These are phyloP conservation scores for Hanseniaspora sp. DNA, from an alignment of 1,139 yeast species.

Conservation along the genomic window DNA sequence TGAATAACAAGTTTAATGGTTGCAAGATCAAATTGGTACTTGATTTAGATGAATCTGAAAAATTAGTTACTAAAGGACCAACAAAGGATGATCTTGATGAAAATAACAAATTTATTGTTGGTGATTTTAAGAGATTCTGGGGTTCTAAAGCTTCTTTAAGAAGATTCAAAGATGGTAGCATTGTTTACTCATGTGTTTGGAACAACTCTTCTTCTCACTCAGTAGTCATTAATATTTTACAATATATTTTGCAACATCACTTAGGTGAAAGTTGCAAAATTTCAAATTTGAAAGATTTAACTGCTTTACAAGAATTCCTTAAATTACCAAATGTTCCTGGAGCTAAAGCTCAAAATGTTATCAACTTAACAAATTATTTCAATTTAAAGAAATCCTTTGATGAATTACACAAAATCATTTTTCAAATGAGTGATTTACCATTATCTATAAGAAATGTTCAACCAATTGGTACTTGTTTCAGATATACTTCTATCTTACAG, in stretches of 20 bases:
- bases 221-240: conserved; percentile 53
- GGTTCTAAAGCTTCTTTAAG: conserved; percentile 76
- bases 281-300: conserved; percentile 32
- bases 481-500: conserved; percentile 61
- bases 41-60: conserved; percentile 67
- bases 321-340: conserved; percentile 55
- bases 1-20: conserved; percentile 25
- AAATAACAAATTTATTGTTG: conserved; percentile 46
- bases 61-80: conserved; percentile 79
- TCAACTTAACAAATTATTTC: conserved; percentile 45
- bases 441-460: conserved; percentile 56
- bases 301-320: conserved; percentile 39
- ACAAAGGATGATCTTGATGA: conserved; percentile 31
- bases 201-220: conserved; percentile 48
- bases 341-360: conserved; percentile 42
- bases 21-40: conserved; percentile 53
- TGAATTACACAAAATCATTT: conserved; percentile 42
- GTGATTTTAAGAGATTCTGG: conserved; percentile 75
- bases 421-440: conserved; percentile 45
- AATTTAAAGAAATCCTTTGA: conserved; percentile 56
- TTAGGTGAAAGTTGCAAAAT: conserved; percentile 40
- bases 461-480: conserved; percentile 61
- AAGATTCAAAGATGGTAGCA: conserved; percentile 81
- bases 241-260: conserved; percentile 54
- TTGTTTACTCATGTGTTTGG: conserved; percentile 88